Evolutionary conservation across 2,329 filamentous ascomycete genomes (phyloP), one percentile per base, ranked within the genome.

Genomic region (Fonsecaea nubica): DNA sequence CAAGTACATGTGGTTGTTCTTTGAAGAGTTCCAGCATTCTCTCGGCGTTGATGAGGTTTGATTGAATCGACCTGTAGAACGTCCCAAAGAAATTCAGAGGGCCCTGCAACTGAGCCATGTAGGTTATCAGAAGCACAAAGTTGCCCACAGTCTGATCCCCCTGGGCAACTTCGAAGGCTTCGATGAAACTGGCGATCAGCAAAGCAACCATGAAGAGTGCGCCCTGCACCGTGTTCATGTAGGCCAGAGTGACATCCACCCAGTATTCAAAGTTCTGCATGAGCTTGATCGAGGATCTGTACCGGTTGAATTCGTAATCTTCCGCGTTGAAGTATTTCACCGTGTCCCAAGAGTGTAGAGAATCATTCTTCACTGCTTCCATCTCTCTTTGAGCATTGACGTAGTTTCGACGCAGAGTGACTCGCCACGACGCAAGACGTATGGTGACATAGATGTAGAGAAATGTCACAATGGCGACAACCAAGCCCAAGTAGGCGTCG

Each of bases 301-400:
- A 94, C 30, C 92, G 86, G 57, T 84, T 81, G 72, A 92, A 93
- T 75, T 95, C 92, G 75, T 91, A 93, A 1, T 86, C 83, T 75
- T 94, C 92, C 7, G 91, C 91, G 73, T 94, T 94, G 83, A 95
- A 95, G 75, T 94, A 94, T 76, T 94, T 95, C 76, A 94, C 92
- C 1, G 91, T 94, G 81, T 99, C 95, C 77, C 98, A 99, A n/a
- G 93, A 96, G 69, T 95, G 93, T 82, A 99, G 95, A 0, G 95
- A 98, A 78, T 99, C 95, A 76, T 97, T 98, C 80, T 98, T 98
- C 72, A 98, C 93, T 6, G 95, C 95, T 78, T 97, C 94, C 79
- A 97, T 93, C 79, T 97, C 93, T 69, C 95, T 87, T 72, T 95
- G 93, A 13, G 93, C 92, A 76, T 97, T 98, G 58, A 94, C 94